Evolutionary conservation across 495 filamentous ascomycete genomes (phyloP).

Genomic region (Trichoderma asperelloides): DNA sequence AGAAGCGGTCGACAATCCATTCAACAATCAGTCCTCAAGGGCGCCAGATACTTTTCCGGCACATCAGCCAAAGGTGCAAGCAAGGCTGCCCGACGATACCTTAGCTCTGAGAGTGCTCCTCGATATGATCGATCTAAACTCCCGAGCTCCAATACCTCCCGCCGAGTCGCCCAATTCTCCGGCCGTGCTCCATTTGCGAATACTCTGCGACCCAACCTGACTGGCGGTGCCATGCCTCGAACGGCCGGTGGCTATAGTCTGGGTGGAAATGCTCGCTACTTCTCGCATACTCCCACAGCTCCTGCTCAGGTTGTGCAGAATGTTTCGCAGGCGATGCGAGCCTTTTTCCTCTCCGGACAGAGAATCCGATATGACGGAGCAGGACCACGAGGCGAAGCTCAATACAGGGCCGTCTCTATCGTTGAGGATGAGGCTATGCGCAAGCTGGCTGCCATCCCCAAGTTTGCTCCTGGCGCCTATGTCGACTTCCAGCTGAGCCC

Average conservation of each 20-base stretch:
- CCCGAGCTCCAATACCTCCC: slow-evolving; percentile 55
- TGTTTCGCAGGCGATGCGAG: slow-evolving; percentile 81
- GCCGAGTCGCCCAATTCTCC: slow-evolving; percentile 55
- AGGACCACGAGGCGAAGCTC: slow-evolving; percentile 61
- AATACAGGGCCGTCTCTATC: slow-evolving; percentile 58
- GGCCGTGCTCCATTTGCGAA: slow-evolving; percentile 80
- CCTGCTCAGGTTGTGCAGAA: slow-evolving; percentile 91
- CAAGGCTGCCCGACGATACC: slow-evolving; percentile 50
- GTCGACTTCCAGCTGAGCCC: slow-evolving; percentile 80
- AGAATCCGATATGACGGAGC: slow-evolving; percentile 77
- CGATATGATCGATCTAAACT: slow-evolving; percentile 53
- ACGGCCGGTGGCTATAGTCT: slow-evolving; percentile 80
- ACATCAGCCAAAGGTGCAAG: slow-evolving; percentile 43
- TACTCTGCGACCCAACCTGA: slow-evolving; percentile 84
- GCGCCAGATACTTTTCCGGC: slow-evolving; percentile 62
- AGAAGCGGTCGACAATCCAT: slow-evolving; percentile 55
- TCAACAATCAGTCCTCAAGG: slow-evolving; percentile 56
- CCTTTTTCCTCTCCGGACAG: slow-evolving; percentile 80
- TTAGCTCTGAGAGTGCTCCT: slow-evolving; percentile 38
- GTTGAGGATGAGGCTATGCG: slow-evolving; percentile 61
- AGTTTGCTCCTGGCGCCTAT: slow-evolving; percentile 59
- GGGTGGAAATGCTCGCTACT: slow-evolving; percentile 67
- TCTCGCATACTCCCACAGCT: slow-evolving; percentile 76
- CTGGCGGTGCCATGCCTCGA: slow-evolving; percentile 75
- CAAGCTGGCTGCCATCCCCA: slow-evolving; percentile 47